Base-by-base conservation (phyloP, 1,284 basidiomycete species). In the Ceratobasidium sp. region DNA sequence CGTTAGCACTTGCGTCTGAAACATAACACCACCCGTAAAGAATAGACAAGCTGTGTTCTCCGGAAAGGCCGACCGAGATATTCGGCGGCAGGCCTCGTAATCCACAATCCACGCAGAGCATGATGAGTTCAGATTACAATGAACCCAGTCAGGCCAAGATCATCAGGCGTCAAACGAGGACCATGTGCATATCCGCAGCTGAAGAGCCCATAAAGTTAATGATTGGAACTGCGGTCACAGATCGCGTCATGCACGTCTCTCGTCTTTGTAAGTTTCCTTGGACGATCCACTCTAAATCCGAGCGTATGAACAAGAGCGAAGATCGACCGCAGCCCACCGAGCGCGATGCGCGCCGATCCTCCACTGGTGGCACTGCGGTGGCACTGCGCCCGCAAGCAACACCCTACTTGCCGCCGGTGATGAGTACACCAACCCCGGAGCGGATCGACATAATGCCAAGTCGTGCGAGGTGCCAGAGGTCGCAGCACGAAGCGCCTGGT, bases 321-420 rank as follows among this genome's bases (percentile, higher is more conserved):
- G 67, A 71, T 71, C 67, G 67, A 57, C 67, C 67, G 67, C 67
- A 71, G 67, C 33, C 6, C 36, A 41, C 36, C 36, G 36, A 41
- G 36, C 36, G 36, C 36, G 36, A n/a, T 19, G 57, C 27, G 31
- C 31, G 27, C 41, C 57, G 19, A 17, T 29, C 36, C 17, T 19
- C 57, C 57, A 57, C 27, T 60, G 36, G 36, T 41, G 36, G 36
- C 36, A 41, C 36, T 41, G 36, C 60, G 45, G 67, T 71, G 67
- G 67, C 67, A 71, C 67, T 71, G 67, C 67, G 67, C 67, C 57
- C 67, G 67, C 67, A 71, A 71, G 67, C 63, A 41, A 48, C 67
- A 44, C 67, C 33, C 17, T 7, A 29, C 27, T 29, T 57, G 36
- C 67, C 48, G 44, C 48, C 56, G 44, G 48, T 47, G 41, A 57